Percentiles rank a stretch among this genome's conserved stretches.
phyloP scores from a whole-genome alignment of 805 yeast genomes.

The Kazachstania psychrophila region DNA sequence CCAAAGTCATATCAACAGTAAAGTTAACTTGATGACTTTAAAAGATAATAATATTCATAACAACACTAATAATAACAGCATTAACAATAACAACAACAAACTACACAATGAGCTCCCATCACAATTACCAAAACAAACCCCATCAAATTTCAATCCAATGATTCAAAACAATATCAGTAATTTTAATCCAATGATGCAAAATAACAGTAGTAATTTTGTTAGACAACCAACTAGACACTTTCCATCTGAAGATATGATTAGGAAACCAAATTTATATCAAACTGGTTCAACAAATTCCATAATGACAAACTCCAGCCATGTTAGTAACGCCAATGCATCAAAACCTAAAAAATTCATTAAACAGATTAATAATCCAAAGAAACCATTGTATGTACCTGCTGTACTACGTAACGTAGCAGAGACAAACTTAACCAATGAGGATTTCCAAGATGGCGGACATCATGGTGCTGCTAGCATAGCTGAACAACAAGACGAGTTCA shows the following conservation, averaged over 20 bases:
- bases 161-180: no score
- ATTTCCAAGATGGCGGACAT: conserved; percentile 6
- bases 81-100: neutral
- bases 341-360: conserved; percentile 31
- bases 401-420: conserved; percentile 52
- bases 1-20: conserved; percentile 2
- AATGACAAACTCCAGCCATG: no score
- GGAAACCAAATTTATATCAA: no score
- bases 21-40: conserved; percentile 5
- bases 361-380: conserved; percentile 71
- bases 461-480: neutral
- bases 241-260: no score
- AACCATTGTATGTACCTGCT: conserved; percentile 86
- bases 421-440: conserved; percentile 37
- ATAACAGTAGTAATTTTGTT: no score
- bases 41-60: conserved; percentile 2
- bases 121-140: no score
- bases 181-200: no score
- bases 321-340: no score
- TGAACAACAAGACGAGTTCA: neutral
- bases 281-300: no score
- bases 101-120: no score
- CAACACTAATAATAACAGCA: neutral
- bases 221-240: no score
- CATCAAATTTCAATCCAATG: no score